A percentile compares a stretch with the other conserved stretches of the same genome.
These are phyloP conservation scores for Schizosaccharomyces octosporus DNA, from an alignment of 805 yeast species.

Conservation along the genomic window DNA sequence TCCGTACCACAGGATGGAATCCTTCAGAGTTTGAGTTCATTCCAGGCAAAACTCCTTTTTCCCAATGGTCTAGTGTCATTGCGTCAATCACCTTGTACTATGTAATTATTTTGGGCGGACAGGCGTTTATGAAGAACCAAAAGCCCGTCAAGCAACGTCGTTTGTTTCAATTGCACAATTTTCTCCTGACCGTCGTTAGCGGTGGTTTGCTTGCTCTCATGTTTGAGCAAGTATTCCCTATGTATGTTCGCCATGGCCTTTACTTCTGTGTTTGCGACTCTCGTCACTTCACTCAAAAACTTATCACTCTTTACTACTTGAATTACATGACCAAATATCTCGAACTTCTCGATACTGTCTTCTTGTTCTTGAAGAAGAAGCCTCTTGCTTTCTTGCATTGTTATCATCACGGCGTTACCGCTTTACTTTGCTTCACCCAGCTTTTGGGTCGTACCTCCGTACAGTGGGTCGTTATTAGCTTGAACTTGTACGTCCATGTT, in stretches of 20 bases:
- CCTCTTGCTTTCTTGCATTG: conserved; percentile 71
- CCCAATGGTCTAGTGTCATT: conserved; percentile 26
- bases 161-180: conserved; percentile 65
- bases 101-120: conserved; percentile 63
- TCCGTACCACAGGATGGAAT: conserved; percentile 23
- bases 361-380: conserved; percentile 73
- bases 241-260: conserved; percentile 44
- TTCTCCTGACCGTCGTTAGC: conserved; percentile 45
- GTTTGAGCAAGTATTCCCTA: conserved; percentile 66
- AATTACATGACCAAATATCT: conserved; percentile 70
- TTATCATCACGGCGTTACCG: conserved; percentile 95
- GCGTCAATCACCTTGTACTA: conserved; percentile 44
- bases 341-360: conserved; percentile 75
- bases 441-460: conserved; percentile 70
- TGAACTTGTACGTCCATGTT: conserved; percentile 78
- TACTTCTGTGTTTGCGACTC: conserved; percentile 58
- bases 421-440: conserved; percentile 76
- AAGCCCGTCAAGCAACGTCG: conserved; percentile 49
- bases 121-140: conserved; percentile 27
- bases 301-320: conserved; percentile 65
- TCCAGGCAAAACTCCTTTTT: conserved; percentile 37
- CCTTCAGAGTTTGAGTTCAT: conserved; percentile 44
- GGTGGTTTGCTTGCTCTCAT: conserved; percentile 37
- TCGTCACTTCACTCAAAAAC: conserved; percentile 56
- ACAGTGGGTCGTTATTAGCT: conserved; percentile 75